These are phyloP conservation scores for Cutaneotrichosporon sp. DNA, from an alignment of 1,284 basidiomycete species.

Conservation along the genomic window DNA sequence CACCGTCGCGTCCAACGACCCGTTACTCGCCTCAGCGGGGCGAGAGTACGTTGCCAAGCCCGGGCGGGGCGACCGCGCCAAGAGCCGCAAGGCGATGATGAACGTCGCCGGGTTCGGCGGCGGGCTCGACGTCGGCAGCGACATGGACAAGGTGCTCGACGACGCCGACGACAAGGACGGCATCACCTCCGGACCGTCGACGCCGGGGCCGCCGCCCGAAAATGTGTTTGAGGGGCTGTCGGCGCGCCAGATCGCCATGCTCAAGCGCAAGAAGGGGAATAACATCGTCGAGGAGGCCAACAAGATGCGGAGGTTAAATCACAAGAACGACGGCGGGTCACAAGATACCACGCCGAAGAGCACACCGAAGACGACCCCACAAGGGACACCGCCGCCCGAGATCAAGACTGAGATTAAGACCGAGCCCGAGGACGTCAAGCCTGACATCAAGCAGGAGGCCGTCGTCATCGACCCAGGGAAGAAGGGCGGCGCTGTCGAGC, in stretches of 20 bases:
- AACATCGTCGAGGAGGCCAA: constrained; percentile 49
- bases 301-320: constrained; percentile 50
- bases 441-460: constrained; percentile 24
- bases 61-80: constrained; percentile 39
- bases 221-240: constrained; percentile 52
- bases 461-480: constrained; percentile 52
- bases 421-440: constrained; percentile 21
- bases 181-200: constrained; percentile 8
- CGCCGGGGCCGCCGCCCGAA: constrained; percentile 26
- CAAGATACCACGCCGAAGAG: constrained; percentile 14
- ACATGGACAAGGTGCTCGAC: constrained; percentile 47
- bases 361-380: constrained; percentile 22
- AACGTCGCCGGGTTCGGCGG: constrained; percentile 47
- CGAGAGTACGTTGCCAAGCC: constrained; percentile 49
- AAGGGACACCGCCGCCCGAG: constrained; percentile 14
- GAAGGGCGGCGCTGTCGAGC: constrained; percentile 48
- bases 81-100: constrained; percentile 50
- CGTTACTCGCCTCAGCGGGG: constrained; percentile 48
- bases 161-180: constrained; percentile 36
- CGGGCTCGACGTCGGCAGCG: constrained; percentile 42
- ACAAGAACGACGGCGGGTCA: constrained; percentile 20
- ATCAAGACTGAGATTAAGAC: too few relatives aligned
- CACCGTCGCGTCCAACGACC: constrained; percentile 27
- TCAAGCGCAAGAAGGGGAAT: constrained; percentile 54
- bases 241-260: constrained; percentile 51